Conservation (phyloP, 805 yeast species). For the Candida odintsovae region DNA sequence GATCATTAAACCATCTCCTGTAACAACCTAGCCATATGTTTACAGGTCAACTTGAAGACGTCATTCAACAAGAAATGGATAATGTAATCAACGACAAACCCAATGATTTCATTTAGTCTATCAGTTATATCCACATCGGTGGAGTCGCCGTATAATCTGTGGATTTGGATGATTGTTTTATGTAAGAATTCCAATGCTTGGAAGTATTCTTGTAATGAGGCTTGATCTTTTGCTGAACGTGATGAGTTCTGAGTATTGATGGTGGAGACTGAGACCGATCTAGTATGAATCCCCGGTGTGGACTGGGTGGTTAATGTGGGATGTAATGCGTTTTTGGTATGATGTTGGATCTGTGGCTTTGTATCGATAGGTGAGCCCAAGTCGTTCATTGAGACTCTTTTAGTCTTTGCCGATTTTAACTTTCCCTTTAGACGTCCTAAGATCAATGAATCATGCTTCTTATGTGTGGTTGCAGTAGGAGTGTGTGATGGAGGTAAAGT, state of each 20-base stretch:
- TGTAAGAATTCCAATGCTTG: slow-evolving; percentile 4
- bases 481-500: not conserved
- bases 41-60: not conserved
- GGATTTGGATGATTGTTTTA: slow-evolving; percentile 4
- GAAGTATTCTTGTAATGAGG: slow-evolving; percentile 7
- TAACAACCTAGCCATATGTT: not conserved
- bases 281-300: not conserved
- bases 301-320: not conserved
- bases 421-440: slow-evolving; percentile 5
- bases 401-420: not conserved
- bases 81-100: slow-evolving; percentile 7
- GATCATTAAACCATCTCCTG: not conserved
- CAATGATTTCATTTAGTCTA: slow-evolving; percentile 3
- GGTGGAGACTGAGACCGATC: slow-evolving; percentile 3
- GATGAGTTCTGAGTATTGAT: slow-evolving; percentile 2
- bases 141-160: slow-evolving; percentile 1
- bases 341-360: not conserved
- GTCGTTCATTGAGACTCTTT: not conserved
- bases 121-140: slow-evolving; percentile 2
- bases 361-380: not conserved
- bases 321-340: not conserved
- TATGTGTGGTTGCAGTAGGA: not conserved
- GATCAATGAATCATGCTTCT: not conserved
- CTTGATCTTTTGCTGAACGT: slow-evolving; percentile 11
- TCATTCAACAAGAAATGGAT: slow-evolving; percentile 8